Base-by-base conservation (phyloP, 805 yeast genomes). In the Hanseniaspora taiwanica region DNA sequence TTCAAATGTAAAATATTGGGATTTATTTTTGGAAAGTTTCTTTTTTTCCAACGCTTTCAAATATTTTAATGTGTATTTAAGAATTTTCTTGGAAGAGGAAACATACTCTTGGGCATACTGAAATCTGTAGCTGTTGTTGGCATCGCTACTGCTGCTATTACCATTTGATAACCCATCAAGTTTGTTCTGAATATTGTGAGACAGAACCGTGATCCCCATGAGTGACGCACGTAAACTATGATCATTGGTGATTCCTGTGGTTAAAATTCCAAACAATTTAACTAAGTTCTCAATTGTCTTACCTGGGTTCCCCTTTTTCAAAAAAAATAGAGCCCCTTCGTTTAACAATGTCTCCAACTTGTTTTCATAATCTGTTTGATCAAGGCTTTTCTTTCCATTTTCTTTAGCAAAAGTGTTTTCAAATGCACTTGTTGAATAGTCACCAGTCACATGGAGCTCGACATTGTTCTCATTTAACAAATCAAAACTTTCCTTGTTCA, bases 41-140 rank as follows among this genome's bases (percentile, higher is more conserved):
- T 49, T 49, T 51, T 77, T 79, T 48, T 81, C 86, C 1, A 55
- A 29, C 16, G 56, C 53, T 48, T 71, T 76, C 40, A 76, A 56
- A 23, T 55, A 56, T 32, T 66, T 63, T 5, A 74, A 52, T 0
- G 74, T 54, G 6, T 56, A 44, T 35, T 65, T 68, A 34, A 72
- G 65, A 2, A 78, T 63, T 1, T 55, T 46, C 31, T 16, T n/a
- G 8, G 33, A n/a, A n/a, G 33, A 29, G 9, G 18, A n/a, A 13
- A 29, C 33, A 29, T 29, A 29, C 18, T 16, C 17, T 4, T 10
- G 16, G 5, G 33, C 33, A 29, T 18, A 29, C 18, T 29, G 10
- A 29, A 29, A 5, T n/a, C 17, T n/a, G 18, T 29, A 16, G 8
- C 10, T 10, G 18, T 29, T 29, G 13, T 14, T 23, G 25, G 10